Base-by-base conservation (phyloP, 2,329 filamentous ascomycete genomes). In the Ceratocystis cubensis region DNA sequence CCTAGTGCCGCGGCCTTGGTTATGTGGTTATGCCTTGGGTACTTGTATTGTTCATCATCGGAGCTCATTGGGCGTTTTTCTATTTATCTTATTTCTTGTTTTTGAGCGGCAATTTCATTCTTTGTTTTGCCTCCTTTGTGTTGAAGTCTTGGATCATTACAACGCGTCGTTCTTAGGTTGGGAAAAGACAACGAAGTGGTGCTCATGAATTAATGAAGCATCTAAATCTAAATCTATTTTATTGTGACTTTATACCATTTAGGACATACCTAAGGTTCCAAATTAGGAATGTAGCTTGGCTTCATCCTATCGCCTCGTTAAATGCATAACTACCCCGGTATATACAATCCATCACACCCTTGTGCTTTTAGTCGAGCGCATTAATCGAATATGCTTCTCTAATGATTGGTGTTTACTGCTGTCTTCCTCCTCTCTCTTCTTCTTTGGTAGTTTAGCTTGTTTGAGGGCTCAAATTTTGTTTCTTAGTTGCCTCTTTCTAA, bases 21-120 rank as follows among this genome's bases (percentile, higher is more conserved):
- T 64, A 64, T 57, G 46, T 30, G 30, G 63, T 64, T n/a, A 64
- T 64, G 63, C 48, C 33, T 48, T 59, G 56, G 10, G 20, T 59
- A 30, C n/a, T 50, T 64, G 37, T 41, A 37, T 53, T 10, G 48
- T 56, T 53, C 5, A 20, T 53, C 22, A 53, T 25, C 13, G 61
- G 37, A 41, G 37, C 37, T 41, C 13, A 41, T 15, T 41, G 10
- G 37, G 13, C 6, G 10, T 13, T 41, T 44, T 63, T 63, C 45
- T 44, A 20, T 64, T 64, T 15, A 22, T 64, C 6, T 33, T 64
- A 20, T 63, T 30, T 63, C 22, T 25, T 63, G 33, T 25, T 64
- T 50, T 48, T 50, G 61, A 63, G 22, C 41, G 44, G 25, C 37
- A 13, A 3, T 44, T 2, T 30, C 13, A 7, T 13, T 48, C 48